Base-by-base conservation (phyloP, 2,329 filamentous ascomycete species). In the Fusarium temperatum region DNA sequence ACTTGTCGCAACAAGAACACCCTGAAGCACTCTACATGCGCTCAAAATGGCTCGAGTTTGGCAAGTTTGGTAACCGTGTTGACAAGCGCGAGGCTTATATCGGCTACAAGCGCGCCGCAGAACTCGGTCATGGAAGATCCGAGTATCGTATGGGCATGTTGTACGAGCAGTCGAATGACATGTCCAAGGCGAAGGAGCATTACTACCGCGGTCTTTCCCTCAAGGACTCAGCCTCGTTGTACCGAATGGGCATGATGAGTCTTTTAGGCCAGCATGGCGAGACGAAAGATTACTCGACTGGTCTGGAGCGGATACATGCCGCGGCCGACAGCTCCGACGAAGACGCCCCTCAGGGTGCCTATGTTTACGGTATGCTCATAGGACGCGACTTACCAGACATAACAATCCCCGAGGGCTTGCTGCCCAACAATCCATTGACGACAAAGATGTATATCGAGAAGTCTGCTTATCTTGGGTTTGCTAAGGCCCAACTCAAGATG, bases 101-200 rank as follows among this genome's bases (percentile, higher is more conserved):
- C 70, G 93, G 93, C 78, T 99, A 98, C 84, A 91, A 91, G 71
- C 88, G 92, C 78, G 94, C 96, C n/a, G 93, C 94, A 36, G 93
- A 95, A 77, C 91, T 94, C 77, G 94, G 94, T 66, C 97, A 95
- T 83, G 90, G 92, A 28, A 89, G 96, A 77, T 95, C 96, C 26
- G 94, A 98, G 82, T 99, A 99, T 82, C 91, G 96, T 53, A 97
- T 99, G 84, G 96, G 96, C 72, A 99, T 98, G 96, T 93, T 98
- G 65, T 98, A 95, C 81, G 96, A 99, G 84, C 95, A 93, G 81
- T 96, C 95, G 9, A 97, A 97, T 80, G 96, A 99, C 79, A 92
- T 95, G 68, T 89, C 92, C 72, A 98, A 97, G 82, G 96, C 96
- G 11, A 91, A 98, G 79, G 91, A 92, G 78, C 95, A 98, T 82